These are phyloP conservation scores for Punica granatum DNA, from an alignment of 345 rosid genomes.

Conservation along the genomic window DNA sequence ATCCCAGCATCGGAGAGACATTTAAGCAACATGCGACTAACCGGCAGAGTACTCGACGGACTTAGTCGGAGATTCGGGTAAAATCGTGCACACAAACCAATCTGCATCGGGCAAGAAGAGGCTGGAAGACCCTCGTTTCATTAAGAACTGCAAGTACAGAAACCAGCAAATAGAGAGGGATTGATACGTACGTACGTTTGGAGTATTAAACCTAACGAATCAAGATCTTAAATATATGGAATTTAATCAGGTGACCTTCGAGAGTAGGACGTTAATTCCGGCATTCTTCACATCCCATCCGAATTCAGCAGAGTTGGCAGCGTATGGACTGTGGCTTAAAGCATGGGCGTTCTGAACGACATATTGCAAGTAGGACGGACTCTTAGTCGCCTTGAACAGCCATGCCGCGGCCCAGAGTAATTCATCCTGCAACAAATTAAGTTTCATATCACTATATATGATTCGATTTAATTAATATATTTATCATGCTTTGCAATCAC, in stretches of 20 bases:
- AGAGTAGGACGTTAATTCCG: slow-evolving; percentile 63
- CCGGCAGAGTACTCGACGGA: slow-evolving; percentile 40
- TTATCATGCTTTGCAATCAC: too few relatives aligned
- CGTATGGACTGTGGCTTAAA: too few relatives aligned
- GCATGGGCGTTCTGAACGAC: slow-evolving; percentile 15
- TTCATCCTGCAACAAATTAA: slow-evolving; percentile 45
- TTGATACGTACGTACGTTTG: neutral
- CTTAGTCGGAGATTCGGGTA: slow-evolving; percentile 53
- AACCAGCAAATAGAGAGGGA: neutral
- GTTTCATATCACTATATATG: too few relatives aligned
- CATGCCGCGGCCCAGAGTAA: slow-evolving; percentile 88
- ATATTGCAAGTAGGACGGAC: slow-evolving; percentile 37
- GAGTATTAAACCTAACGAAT: neutral
- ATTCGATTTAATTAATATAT: too few relatives aligned
- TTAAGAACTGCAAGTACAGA: slow-evolving; percentile 15
- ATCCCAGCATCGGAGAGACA: neutral
- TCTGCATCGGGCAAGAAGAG: slow-evolving; percentile 29
- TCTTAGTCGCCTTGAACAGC: slow-evolving; percentile 62
- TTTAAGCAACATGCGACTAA: slow-evolving; percentile 2
- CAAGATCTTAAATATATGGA: neutral
- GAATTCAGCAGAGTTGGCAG: slow-evolving; percentile 31
- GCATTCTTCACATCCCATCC: slow-evolving; percentile 84
- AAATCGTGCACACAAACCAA: slow-evolving; percentile 29
- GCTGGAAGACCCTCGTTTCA: slow-evolving; percentile 1
- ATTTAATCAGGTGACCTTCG: slow-evolving; percentile 34